Conservation (phyloP, 495 filamentous ascomycete species). For the Astrocystis sublimbata region DNA sequence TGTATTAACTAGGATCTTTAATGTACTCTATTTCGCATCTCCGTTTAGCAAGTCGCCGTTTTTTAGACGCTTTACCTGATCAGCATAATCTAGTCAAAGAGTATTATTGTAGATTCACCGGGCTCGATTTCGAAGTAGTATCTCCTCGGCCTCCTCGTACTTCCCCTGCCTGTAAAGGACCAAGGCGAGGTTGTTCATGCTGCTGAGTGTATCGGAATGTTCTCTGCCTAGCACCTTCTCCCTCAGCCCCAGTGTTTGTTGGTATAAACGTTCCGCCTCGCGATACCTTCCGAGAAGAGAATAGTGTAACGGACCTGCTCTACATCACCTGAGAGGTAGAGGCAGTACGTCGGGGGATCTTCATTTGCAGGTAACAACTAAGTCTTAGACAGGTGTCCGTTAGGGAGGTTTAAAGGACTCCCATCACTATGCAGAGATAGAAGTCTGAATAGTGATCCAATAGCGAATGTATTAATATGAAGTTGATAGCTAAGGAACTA, state of each 20-base stretch:
- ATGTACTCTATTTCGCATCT: too few relatives aligned
- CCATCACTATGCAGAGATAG: too few relatives aligned
- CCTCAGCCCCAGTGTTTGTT: slow-evolving; percentile 12
- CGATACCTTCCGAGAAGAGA: slow-evolving; percentile 20
- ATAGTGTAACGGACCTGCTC: neutral
- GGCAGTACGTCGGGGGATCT: neutral
- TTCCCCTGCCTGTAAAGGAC: slow-evolving; percentile 18
- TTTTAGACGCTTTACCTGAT: too few relatives aligned
- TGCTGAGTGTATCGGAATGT: slow-evolving; percentile 10
- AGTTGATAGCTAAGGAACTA: too few relatives aligned
- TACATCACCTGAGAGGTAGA: slow-evolving; percentile 1
- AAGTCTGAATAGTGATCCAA: too few relatives aligned
- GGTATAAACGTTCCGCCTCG: slow-evolving; percentile 22
- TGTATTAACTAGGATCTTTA: too few relatives aligned
- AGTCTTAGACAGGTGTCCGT: neutral
- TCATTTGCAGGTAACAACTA: neutral
- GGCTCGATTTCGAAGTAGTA: too few relatives aligned
- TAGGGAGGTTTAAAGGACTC: too few relatives aligned
- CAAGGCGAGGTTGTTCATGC: slow-evolving; percentile 10
- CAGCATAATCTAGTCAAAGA: neutral
- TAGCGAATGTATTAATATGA: too few relatives aligned
- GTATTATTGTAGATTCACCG: neutral
- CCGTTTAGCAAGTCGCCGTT: too few relatives aligned
- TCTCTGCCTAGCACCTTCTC: slow-evolving; percentile 10
- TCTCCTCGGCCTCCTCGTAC: slow-evolving; percentile 22